Evolutionary conservation across 177 flowering plant species (phyloP), one percentile per base, ranked within the genome.

Genomic region (Vitis hybrid): DNA sequence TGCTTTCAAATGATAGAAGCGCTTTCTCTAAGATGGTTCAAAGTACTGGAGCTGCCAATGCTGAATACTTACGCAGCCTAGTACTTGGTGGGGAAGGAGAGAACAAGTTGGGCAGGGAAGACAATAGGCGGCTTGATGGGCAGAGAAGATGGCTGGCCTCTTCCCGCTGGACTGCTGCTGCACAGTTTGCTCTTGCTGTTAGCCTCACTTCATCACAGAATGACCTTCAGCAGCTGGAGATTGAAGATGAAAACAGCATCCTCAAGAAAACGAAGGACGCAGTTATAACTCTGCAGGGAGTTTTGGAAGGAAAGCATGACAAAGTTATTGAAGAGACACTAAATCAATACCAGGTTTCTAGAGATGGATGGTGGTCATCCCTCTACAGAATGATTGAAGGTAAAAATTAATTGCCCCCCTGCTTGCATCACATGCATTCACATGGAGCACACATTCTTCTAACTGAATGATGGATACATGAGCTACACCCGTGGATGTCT

Each of bases 21-120:
- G 84, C 93, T 55, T 96, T 96, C 89, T 94, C 95, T 64, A 91
- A 88, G 83, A 96, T 96, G 98, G 99, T 96, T 73, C 92, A 85
- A 51, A 96, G 99, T 73, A 96, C 99, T 2, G 99, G 99, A 55
- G 79, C 89, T 65, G 97, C 97, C 73, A 96, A 91, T 89, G 98
- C 98, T 28, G 84, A 92, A 68, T 96, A 96, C 78, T 80, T 96
- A 62, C 89, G 88, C 59, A 77, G 89, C 79, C 82, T 96, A 67
- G 97, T 84, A 19, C 83, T 85, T 50, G 86, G 72, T 11, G 75
- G 83, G 18, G 89, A 81, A 57, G 81, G 78, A 56, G 89, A 85
- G 71, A 81, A 75, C 71, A 80, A 64, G 75, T 60, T 64, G 2
- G 75, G 44, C 57, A 82, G 79, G 68, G 83, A 82, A 72, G 83